These are phyloP conservation scores for Neopestalotiopsis sp. DNA, from an alignment of 2,329 filamentous ascomycete genomes.

Conservation along the genomic window DNA sequence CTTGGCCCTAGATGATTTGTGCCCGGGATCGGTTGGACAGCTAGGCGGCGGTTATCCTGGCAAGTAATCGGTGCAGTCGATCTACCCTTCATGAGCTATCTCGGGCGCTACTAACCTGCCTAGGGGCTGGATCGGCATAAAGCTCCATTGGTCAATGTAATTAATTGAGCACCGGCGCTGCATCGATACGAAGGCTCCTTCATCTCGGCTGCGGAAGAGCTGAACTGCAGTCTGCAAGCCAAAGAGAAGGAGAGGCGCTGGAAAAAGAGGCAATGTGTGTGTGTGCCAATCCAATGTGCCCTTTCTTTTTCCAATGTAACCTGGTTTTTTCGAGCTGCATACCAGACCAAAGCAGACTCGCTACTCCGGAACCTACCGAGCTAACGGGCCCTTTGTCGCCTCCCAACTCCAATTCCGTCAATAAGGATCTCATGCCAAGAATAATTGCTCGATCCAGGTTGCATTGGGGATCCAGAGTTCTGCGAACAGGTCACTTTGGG, in stretches of 20 bases:
- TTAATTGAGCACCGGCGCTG: neutral
- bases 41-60: neutral
- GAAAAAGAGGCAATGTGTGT: neutral
- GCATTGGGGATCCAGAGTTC: neutral
- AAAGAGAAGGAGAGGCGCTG: neutral
- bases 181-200: constrained; percentile 1
- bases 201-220: neutral
- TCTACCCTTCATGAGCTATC: neutral
- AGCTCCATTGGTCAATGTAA: constrained; percentile 2
- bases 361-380: neutral
- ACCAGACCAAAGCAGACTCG: neutral
- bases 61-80: neutral
- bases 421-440: constrained; percentile 4
- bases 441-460: constrained; percentile 1
- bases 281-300: no score
- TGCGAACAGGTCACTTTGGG: neutral
- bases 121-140: neutral
- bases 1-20: neutral
- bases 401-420: neutral
- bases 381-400: neutral
- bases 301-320: neutral
- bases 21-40: neutral
- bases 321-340: neutral
- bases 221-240: neutral
- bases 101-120: neutral